Base-by-base conservation (phyloP, 495 filamentous ascomycete species). In the Pyrenopolyporus hunteri region DNA sequence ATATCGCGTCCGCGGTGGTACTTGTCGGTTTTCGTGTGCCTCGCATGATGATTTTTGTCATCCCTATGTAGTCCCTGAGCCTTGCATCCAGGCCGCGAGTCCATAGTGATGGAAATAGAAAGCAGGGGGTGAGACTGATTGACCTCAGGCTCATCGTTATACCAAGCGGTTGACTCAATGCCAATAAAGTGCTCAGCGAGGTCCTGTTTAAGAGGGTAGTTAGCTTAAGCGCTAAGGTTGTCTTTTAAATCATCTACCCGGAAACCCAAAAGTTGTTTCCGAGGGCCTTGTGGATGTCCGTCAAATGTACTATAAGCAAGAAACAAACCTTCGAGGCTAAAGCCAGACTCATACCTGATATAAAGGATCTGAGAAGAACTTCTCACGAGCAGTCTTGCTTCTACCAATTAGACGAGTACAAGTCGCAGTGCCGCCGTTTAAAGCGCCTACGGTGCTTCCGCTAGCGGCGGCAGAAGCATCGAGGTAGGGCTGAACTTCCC, bases 31-130 rank as follows among this genome's bases (percentile, higher is more conserved):
- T 67, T 46, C 2, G 13, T 3, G 29, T 74, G 72, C 6, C 68
- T 49, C 23, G 64, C 64, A 36, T 74, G 72, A 9, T 68, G 67
- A 23, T 64, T 65, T 48, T 70, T 73, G 39, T 74, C 72, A 49
- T 73, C 70, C 2, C 72, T 62, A 36, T 74, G 70, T 11, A 74
- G 57, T 11, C 46, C 45, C 29, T 74, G 72, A 1, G 59, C 67
- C 32, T 49, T 43, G 16, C n/a, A 63, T 44, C 11, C 55, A 36
- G 2, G 71, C 13, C 62, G 64, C 10, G 65, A 55, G 28, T 67
- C 64, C 23, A 74, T 65, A 1, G 70, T 59, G 26, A 69, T 60
- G 1, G 72, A 55, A 3, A 68, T 65, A 2, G 63, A 61, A 4
- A 71, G 46, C 2, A 73, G 36, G 13, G 72, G 70, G 20, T 71